Conservation (phyloP, 108 stramenopile genomes). For the Discostella pseudostelligera region DNA sequence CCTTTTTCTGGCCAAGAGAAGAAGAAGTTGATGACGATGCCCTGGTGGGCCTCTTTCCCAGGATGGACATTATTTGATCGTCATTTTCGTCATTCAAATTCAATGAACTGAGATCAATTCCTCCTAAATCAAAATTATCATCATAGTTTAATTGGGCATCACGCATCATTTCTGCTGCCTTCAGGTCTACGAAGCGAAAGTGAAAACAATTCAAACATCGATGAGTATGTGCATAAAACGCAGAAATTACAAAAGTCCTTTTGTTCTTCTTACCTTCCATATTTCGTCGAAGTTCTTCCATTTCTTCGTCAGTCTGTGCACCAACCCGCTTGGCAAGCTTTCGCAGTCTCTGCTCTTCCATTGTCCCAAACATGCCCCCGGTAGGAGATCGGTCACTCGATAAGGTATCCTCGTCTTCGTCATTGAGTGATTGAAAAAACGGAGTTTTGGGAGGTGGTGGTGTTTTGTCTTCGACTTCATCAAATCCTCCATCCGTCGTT, state of each 20-base stretch:
- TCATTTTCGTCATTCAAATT: constrained; percentile 28
- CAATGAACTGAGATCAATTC: constrained; percentile 16
- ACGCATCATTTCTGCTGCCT: constrained; percentile 31
- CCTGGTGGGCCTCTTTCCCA: constrained; percentile 30
- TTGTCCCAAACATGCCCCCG: constrained; percentile 54
- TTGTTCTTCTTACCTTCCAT: constrained; percentile 45
- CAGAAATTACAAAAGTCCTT: not conserved
- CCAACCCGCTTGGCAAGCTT: constrained; percentile 54
- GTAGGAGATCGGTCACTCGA: constrained; percentile 7
- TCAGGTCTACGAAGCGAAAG: constrained; percentile 10
- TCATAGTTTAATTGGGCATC: constrained; percentile 13
- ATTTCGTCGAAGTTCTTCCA: constrained; percentile 56
- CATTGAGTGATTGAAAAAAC: constrained; percentile 44
- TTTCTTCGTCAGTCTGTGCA: constrained; percentile 59
- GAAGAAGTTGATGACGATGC: constrained; percentile 1
- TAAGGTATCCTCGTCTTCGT: constrained; percentile 1
- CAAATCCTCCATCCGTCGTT: not conserved
- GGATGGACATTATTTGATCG: constrained; percentile 25
- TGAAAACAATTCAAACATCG: not conserved
- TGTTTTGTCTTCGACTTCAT: not conserved
- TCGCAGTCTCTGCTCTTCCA: constrained; percentile 69
- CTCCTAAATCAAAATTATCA: constrained; percentile 18
- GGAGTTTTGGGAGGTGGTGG: constrained; percentile 16
- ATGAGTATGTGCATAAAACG: not conserved
- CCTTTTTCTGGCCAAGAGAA: not conserved